Base-by-base conservation (phyloP, 306 rosid genomes). In the Ziziphus jujuba region DNA sequence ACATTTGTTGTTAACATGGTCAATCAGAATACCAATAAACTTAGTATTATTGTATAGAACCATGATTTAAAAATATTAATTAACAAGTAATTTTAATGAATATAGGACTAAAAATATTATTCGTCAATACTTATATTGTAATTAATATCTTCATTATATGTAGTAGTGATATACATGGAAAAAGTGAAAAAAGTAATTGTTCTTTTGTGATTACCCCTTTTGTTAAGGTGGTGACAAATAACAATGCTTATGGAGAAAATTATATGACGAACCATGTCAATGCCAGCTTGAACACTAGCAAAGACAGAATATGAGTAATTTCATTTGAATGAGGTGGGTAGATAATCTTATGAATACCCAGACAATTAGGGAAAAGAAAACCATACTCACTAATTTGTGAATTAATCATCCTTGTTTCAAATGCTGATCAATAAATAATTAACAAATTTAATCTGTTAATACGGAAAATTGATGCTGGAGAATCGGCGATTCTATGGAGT, bases 271-370 rank as follows among this genome's bases (percentile, higher is more conserved):
- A 69, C 74, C 74, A 69, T 69, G 59, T 69, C n/a, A n/a, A n/a
- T n/a, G n/a, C 74, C 66, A 31, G 74, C 74, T 45, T 16, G 21
- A 69, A 69, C 7, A 31, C 74, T 12, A 48, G 74, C 58, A 57
- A 45, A 65, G 59, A 69, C 74, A 0, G 74, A 48, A 16, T 59
- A 8, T 3, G 66, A 17, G n/a, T 58, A 69, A 48, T 69, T n/a
- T n/a, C n/a, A n/a, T n/a, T 36, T 1, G 51, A 48, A 69, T 69
- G 74, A 9, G n/a, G 22, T 0, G 66, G 74, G 22, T 33, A 7
- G 23, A 48, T 48, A 48, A 69, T 33, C 50, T 49, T 69, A 24
- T 69, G 66, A 48, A 69, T 38, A 22, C 74, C 74, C 59, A 45
- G 57, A 58, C 59, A 69, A 33, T 69, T 66, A 2, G 74, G 59